Evolutionary conservation across 139 green algal species (phyloP).

Genomic region (Trebouxia sp.): DNA sequence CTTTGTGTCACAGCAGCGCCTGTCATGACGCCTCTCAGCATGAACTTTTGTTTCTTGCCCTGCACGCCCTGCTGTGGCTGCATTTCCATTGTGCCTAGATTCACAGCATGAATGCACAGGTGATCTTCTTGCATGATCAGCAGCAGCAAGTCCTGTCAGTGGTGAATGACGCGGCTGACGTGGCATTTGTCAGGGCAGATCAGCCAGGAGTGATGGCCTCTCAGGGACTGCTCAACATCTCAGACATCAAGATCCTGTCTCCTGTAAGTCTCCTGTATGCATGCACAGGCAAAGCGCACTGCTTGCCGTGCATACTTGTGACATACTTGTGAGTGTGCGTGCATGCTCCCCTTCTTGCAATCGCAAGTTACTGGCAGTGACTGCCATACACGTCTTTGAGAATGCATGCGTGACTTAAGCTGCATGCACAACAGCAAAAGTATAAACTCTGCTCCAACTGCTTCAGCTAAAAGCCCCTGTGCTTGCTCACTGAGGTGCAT

Average conservation of each 20-base stretch:
- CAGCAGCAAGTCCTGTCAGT: background rate
- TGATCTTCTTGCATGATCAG: slow-evolving; percentile 10
- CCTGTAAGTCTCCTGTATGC: background rate
- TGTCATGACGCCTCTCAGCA: background rate
- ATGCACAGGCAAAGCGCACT: no score
- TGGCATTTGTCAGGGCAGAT: slow-evolving; percentile 2
- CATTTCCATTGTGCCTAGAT: background rate
- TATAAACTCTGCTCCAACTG: no score
- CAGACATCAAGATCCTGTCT: background rate
- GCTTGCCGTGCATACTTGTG: no score
- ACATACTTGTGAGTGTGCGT: no score
- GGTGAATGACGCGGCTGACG: background rate
- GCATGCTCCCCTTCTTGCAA: no score
- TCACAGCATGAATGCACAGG: background rate
- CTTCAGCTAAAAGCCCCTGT: no score
- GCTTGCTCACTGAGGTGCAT: no score
- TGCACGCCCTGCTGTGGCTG: background rate
- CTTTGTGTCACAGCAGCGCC: background rate
- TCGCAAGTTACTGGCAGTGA: no score
- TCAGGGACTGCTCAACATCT: background rate
- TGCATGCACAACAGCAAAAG: no score
- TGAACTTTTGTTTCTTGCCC: background rate
- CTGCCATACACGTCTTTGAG: no score
- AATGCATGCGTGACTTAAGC: no score
- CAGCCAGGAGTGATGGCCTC: background rate